Base-by-base conservation (phyloP, 768 basidiomycete genomes). In the Psilocybe tampanensis region DNA sequence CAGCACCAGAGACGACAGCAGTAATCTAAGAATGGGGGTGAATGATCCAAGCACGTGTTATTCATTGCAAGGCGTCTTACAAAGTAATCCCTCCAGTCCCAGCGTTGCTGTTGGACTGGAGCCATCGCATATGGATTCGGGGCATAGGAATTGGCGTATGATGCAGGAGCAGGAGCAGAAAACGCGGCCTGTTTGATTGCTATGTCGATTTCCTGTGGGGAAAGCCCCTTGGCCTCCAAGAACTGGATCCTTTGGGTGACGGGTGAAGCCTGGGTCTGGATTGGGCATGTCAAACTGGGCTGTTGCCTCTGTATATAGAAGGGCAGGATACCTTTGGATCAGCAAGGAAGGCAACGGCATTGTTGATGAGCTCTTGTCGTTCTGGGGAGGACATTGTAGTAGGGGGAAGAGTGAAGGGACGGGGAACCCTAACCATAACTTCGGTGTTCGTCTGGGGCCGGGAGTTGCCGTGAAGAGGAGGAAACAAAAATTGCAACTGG, bases 81-180 rank as follows among this genome's bases (percentile, higher is more conserved):
- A 70, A 98, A 99, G 72, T 96, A 94, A 74, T 99, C 97, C 56
- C 95, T 80, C 97, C 97, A 99, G 71, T 98, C 96, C 84, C 92
- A 86, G 56, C 76, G 78, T 8, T 82, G 85, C 21, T 74, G 66
- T 15, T 78, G 78, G 60, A 81, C 72, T 17, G 49, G 64, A 8
- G 69, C 67, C 49, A 73, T 62, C 15, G 74, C 69, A 59, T 77
- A 72, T 18, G 78, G 73, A 34, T 66, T 65, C 2, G 56, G 64
- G n/a, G 71, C 76, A 71, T 86, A 89, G 1, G 70, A 65, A 47
- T 78, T 64, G 53, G 71, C 57, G 66, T 82, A 82, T 33, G 66
- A 68, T 5, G 65, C 58, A 34, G 62, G 64, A 55, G 66, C 39
- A 52, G 66, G 59, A 55, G 54, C 57, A 42, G 68, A 57, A 49